phyloP scores from a whole-genome alignment of 768 basidiomycete genomes.

The Brasilioporus rufonigricans region DNA sequence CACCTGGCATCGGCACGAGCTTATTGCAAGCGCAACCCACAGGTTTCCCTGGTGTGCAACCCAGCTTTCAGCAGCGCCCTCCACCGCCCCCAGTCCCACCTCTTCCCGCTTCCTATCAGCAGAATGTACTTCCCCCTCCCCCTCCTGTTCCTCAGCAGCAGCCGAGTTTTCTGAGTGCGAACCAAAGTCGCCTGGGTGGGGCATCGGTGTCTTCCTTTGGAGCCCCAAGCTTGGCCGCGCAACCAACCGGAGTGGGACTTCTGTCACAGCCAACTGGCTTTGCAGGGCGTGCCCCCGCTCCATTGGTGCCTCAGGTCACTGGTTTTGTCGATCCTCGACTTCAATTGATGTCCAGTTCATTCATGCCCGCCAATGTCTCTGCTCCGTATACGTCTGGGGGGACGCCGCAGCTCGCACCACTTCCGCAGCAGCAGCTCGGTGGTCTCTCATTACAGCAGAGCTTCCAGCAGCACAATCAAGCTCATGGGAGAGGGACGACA shows the following conservation, averaged over 20 bases:
- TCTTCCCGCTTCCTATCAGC: conserved; percentile 61
- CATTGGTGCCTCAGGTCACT: conserved; percentile 71
- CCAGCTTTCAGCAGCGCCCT: conserved; percentile 35
- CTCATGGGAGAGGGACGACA: conserved; percentile 59
- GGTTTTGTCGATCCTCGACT: conserved; percentile 82
- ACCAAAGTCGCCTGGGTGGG: conserved; percentile 46
- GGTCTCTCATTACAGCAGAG: conserved; percentile 72
- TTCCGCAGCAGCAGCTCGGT: conserved; percentile 52
- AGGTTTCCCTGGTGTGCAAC: conserved; percentile 36
- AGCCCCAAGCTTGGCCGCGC: conserved; percentile 10
- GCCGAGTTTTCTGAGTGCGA: conserved; percentile 53
- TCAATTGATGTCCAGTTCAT: conserved; percentile 86
- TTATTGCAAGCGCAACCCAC: conserved; percentile 54
- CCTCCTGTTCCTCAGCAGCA: conserved; percentile 35
- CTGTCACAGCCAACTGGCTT: conserved; percentile 44
- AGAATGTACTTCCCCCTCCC: conserved; percentile 40
- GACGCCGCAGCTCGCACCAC: conserved; percentile 57
- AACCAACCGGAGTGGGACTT: conserved; percentile 27
- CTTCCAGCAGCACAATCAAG: conserved; percentile 84
- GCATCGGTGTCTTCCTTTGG: conserved; percentile 18
- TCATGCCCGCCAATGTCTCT: conserved; percentile 77
- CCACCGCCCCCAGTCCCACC: conserved; percentile 62
- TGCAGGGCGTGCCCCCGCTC: conserved; percentile 38
- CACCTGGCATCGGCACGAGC: conserved; percentile 26
- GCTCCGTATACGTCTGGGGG: conserved; percentile 59